Evolutionary conservation across 2,329 filamentous ascomycete genomes (phyloP), one percentile per base, ranked within the genome.

Genomic region (Alternaria alternata): DNA sequence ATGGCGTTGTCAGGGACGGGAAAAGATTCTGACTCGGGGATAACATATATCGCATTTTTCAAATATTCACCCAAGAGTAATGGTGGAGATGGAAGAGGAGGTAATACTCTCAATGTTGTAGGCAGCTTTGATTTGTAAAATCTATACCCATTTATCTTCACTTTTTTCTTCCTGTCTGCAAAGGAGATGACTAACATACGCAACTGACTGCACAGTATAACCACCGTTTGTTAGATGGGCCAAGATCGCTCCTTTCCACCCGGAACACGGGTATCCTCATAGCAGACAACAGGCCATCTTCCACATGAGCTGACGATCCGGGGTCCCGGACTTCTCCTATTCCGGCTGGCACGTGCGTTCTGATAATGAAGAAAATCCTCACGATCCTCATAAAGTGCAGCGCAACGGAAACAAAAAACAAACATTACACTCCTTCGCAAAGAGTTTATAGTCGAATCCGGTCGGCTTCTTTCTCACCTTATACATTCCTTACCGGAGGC

Each of bases 271-370:
- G 30, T 32, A 36, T 20, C 3, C 22, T 26, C 18, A 11, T 4
- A 20, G 32, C 20, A n/a, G 18, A 18, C n/a, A 47, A 34, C 56
- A 59, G 43, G 8, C 51, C 51, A 59, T 42, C 26, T 34, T 43
- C 2, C 9, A 28, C 7, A 54, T 59, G 56, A 59, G 20, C 51
- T 43, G 47, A 47, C 22, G 12, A 53, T 59, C 42, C 56, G 60
- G 54, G 22, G 20, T 41, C 36, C 36, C 60, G 60, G 60, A 49
- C 36, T 59, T 48, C 47, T 48, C 42, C 51, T 53, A 9, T 47
- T 52, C 56, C 47, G 59, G 28, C 11, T 41, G 60, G 52, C 56
- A 59, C 60, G 61, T 63, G 61, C 57, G 38, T 34, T 16, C 18
- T 48, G 46, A 48, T 48, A 11, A 48, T 36, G 18, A 24, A 34